Base-by-base conservation (phyloP, 2,329 filamentous ascomycete species). In the Fusarium aywerte region DNA sequence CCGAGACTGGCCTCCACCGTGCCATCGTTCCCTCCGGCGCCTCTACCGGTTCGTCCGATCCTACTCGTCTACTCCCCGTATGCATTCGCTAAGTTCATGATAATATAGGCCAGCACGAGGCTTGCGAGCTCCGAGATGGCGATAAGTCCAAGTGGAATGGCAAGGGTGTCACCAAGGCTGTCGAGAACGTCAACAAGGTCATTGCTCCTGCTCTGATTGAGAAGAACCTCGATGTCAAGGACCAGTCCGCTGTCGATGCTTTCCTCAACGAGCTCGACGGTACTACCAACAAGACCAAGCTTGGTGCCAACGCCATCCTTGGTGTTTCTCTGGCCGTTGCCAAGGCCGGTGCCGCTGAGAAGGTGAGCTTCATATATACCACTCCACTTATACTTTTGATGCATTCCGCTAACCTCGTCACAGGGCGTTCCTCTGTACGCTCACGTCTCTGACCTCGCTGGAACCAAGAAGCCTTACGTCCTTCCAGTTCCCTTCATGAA, bases 11-110 rank as follows among this genome's bases (percentile, higher is more conserved):
- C 78, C 90, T 98, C 69, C 94, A 97, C 89, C 93, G 95, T 79
- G 94, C 95, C 80, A 97, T 97, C 80, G 95, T 98, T 69, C 95
- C 95, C 76, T 97, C 94, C 72, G 95, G 95, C 81, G 95, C 95
- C 77, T 97, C 95, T 76, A 97, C 94, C 76, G 93, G 91, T 94
- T 81, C 78, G 89, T 79, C 61, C 74, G 73, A 77, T 50, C 65
- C 57, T 63, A 62, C 56, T 55, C 64, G 53, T 66, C 42, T 62
- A 58, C 47, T 61, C 58, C 18, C 32, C 65, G 42, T 55, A 55
- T 68, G 64, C 56, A 63, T 57, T 69, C 70, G 65, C 58, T 69
- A 72, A 71, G 69, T 75, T 76, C 77, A 70, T 67, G 57, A 74
- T 53, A 47, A 47, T 66, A 74, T 75, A 93, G 92, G 92, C 76